Conservation (phyloP, 2,329 filamentous ascomycete species). For the Fusarium citri region DNA sequence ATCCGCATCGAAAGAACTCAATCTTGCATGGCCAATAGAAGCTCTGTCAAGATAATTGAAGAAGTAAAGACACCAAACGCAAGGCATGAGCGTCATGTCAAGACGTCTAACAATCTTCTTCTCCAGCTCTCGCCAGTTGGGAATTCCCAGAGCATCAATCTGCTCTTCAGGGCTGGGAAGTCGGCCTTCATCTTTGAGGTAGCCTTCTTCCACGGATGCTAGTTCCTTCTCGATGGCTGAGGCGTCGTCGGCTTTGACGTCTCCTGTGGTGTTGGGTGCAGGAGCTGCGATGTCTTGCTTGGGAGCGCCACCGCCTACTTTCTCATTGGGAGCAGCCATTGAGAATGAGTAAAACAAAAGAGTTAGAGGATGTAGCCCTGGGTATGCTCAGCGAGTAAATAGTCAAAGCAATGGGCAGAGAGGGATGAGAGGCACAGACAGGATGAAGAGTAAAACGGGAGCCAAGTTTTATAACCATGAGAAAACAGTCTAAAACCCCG, state of each 20-base stretch:
- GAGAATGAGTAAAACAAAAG: accelerated
- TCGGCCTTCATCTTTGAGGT: conserved; percentile 4
- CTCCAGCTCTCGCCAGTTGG: conserved; percentile 17
- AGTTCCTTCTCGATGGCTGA: conserved; percentile 13
- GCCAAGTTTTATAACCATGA: neutral
- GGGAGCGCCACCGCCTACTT: neutral
- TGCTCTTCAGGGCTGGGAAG: conserved; percentile 19
- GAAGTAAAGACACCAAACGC: conserved; percentile 24
- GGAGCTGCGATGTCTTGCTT: neutral
- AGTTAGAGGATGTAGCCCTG: neutral
- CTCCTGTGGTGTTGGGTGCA: neutral
- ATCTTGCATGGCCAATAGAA: conserved; percentile 5
- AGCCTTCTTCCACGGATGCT: conserved; percentile 6
- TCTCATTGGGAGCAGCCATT: conserved; percentile 4
- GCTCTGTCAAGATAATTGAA: conserved; percentile 28
- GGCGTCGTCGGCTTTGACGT: neutral
- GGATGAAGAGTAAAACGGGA: neutral
- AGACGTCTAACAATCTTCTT: conserved; percentile 23
- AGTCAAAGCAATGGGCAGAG: neutral
- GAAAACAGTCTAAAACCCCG: neutral
- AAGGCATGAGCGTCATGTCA: conserved; percentile 23
- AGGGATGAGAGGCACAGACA: neutral
- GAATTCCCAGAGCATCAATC: conserved; percentile 14
- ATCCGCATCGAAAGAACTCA: conserved; percentile 5
- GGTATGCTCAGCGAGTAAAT: neutral